Evolutionary conservation across 1,139 yeast species (phyloP).

Genomic region (Maudiozyma humilis): DNA sequence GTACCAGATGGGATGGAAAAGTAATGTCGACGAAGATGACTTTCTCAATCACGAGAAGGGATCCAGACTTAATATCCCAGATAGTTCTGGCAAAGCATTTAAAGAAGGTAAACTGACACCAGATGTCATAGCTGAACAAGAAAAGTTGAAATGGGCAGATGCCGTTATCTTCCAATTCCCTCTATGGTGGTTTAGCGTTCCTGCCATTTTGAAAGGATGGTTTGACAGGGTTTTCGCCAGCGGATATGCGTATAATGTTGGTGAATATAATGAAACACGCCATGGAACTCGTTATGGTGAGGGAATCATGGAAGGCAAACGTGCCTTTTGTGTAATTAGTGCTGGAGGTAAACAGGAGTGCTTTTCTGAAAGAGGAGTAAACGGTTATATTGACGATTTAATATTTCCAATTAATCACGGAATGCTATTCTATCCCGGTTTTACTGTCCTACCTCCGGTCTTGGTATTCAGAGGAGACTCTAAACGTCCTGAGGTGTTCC

Average conservation of each 20-base stretch:
- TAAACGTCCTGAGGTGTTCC: slow-evolving; percentile 7
- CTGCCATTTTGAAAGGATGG: slow-evolving; percentile 29
- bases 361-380: slow-evolving; percentile 19
- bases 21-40: slow-evolving; percentile 17
- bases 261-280: slow-evolving; percentile 9
- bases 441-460: slow-evolving; percentile 19
- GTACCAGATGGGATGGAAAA: slow-evolving; percentile 20
- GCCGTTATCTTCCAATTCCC: slow-evolving; percentile 24
- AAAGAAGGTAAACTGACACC: slow-evolving; percentile 12
- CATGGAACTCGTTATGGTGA: slow-evolving; percentile 20
- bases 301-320: slow-evolving; percentile 19
- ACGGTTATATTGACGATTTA: slow-evolving; percentile 21
- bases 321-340: slow-evolving; percentile 19
- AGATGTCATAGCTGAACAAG: slow-evolving; percentile 17
- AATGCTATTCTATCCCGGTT: slow-evolving; percentile 22
- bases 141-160: slow-evolving; percentile 29
- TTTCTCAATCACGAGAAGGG: slow-evolving; percentile 12
- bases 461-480: slow-evolving; percentile 12
- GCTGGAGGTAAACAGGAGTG: slow-evolving; percentile 17
- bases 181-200: slow-evolving; percentile 27
- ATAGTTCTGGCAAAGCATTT: slow-evolving; percentile 15
- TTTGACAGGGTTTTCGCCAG: slow-evolving; percentile 21
- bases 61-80: slow-evolving; percentile 10
- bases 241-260: slow-evolving; percentile 21
- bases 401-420: slow-evolving; percentile 23